Evolutionary conservation across 192 early-diverging fungal genomes (phyloP).

Genomic region (Mortierella antarctica): DNA sequence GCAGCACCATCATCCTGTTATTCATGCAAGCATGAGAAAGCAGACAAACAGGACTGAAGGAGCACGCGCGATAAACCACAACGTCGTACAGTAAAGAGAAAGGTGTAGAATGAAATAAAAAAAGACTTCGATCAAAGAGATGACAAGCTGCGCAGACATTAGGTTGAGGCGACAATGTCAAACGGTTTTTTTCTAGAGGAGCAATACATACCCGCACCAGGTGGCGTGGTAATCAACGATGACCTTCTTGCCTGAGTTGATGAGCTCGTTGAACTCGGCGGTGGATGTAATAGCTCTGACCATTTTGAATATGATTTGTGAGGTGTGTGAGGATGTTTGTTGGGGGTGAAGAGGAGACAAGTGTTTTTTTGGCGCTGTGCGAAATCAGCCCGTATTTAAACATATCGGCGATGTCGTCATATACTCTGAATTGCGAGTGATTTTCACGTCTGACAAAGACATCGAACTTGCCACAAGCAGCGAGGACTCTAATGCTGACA

Average conservation of each 20-base stretch:
- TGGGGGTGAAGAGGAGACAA: slow-evolving; percentile 1
- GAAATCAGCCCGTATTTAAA: not conserved
- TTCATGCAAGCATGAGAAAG: too few relatives aligned
- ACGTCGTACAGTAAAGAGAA: too few relatives aligned
- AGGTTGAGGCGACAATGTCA: not conserved
- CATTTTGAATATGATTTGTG: slow-evolving; percentile 39
- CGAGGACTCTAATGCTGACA: too few relatives aligned
- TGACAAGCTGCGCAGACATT: slow-evolving; percentile 11
- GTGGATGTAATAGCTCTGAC: slow-evolving; percentile 44
- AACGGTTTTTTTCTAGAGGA: not conserved
- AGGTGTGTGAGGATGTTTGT: slow-evolving; percentile 2
- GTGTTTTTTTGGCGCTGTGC: not conserved
- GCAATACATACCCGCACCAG: slow-evolving; percentile 76
- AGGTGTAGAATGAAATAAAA: not conserved
- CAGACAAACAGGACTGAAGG: too few relatives aligned
- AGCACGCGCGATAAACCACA: too few relatives aligned
- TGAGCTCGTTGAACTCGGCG: slow-evolving; percentile 55
- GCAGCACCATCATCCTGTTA: too few relatives aligned
- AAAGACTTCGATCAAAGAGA: not conserved
- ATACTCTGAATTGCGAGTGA: too few relatives aligned
- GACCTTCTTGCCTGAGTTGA: slow-evolving; percentile 59
- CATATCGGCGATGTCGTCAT: not conserved
- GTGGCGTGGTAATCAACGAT: slow-evolving; percentile 83
- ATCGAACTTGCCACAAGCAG: too few relatives aligned
- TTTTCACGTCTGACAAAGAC: not conserved